Percentiles rank a stretch among this genome's conserved stretches.
Evolutionary conservation across 2,329 filamentous ascomycete species (phyloP).

Genomic region (Aspergillus brunneoviolaceus): DNA sequence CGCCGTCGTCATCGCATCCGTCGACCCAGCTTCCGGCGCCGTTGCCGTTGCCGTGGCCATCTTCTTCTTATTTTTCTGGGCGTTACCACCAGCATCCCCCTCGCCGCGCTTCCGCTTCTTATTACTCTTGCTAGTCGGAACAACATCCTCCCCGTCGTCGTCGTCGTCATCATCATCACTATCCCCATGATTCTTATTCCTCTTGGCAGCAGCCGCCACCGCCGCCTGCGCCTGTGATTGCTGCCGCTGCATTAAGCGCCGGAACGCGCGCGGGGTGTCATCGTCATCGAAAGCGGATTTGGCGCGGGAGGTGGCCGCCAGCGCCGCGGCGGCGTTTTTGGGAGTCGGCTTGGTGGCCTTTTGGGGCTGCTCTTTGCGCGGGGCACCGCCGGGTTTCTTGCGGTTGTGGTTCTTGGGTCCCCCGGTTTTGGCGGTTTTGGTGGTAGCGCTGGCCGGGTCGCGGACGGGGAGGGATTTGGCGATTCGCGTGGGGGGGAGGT

Average conservation of each 20-base stretch:
- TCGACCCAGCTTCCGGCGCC: neutral
- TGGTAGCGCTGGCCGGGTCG: slow-evolving; percentile 38
- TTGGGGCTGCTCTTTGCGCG: neutral
- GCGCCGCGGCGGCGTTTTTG: slow-evolving; percentile 50
- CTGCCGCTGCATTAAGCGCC: slow-evolving; percentile 72
- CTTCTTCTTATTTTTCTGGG: slow-evolving; percentile 19
- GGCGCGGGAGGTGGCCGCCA: slow-evolving; percentile 12
- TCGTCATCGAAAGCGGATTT: slow-evolving; percentile 51
- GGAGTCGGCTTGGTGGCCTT: neutral
- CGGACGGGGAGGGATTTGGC: slow-evolving; percentile 60
- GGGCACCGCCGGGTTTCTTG: slow-evolving; percentile 9
- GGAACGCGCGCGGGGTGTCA: slow-evolving; percentile 87
- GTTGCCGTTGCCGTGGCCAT: slow-evolving; percentile 1
- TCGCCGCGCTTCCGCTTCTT: slow-evolving; percentile 51
- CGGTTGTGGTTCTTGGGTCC: slow-evolving; percentile 35
- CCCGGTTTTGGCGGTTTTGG: slow-evolving; percentile 40
- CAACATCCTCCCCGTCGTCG: neutral
- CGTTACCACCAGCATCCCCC: slow-evolving; percentile 18
- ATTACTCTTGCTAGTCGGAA: slow-evolving; percentile 40
- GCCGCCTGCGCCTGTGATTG: slow-evolving; percentile 42
- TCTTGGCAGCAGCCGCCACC: neutral
- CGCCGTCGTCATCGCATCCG: too few species aligned
- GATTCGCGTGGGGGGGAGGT: slow-evolving; percentile 61
- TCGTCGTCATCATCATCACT: neutral
- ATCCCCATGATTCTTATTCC: neutral